Base-by-base conservation (phyloP, 345 rosid species). In the Gossypium raimondii region DNA sequence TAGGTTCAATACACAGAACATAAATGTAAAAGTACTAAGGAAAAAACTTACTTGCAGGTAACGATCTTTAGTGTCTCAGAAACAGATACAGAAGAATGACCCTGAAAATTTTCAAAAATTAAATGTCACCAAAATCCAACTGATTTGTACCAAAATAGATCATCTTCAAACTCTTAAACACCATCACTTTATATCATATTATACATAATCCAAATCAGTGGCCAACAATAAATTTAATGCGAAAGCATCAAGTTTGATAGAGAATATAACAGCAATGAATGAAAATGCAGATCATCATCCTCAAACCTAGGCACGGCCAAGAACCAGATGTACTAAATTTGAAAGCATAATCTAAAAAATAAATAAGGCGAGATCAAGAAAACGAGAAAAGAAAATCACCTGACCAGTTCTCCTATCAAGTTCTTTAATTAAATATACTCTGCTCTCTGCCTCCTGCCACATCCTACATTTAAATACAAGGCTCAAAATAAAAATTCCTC, bases 361-460 rank as follows among this genome's bases (percentile, higher is more conserved):
- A 18, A 51, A 55, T 62, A 11, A 24, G 41, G 22, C 10, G 43
- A 44, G 67, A 61, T 73, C 24, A 59, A 45, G 25, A 25, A 45
- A 45, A 9, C 20, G 43, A 60, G 38, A 17, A 25, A 74, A 11
- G 4, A 25, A 41, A 63, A 67, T 41, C 74, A 86, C 91, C 85
- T 78, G 88, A 56, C 58, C 70, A 51, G 61, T 77, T 78, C 83
- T 80, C 76, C 27, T 77, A 72, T 86, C 85, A 59, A 88, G 81
- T 72, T 86, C 84, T 48, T 79, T 38, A 20, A 77, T 60, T 69
- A 88, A 78, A 58, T 61, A 81, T 45, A 77, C 75, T 71, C 88
- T 78, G 64, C 47, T 75, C 77, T 80, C 87, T 13, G 89, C 85
- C 20, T 86, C 89, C 81, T 76, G 84, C 89, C 91, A 86, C 60